These are phyloP conservation scores for Xerocomellus chrysenteron DNA, from an alignment of 768 basidiomycete species.

Conservation along the genomic window DNA sequence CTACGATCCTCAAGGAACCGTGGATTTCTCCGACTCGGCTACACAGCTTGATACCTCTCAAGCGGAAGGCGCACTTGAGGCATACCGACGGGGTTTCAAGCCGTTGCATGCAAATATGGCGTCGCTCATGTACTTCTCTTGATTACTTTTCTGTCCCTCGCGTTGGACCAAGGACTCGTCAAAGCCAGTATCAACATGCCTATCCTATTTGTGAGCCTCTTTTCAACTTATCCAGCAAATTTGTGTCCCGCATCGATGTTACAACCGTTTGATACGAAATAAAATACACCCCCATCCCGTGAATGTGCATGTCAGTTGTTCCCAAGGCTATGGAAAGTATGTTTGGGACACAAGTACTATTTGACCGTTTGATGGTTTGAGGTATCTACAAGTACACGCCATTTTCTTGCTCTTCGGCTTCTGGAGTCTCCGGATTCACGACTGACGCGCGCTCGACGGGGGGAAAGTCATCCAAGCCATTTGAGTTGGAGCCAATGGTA, in stretches of 20 bases:
- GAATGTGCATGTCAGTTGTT: neutral
- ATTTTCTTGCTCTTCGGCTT: conserved; percentile 5
- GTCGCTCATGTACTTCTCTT: conserved; percentile 60
- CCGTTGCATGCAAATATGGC: conserved; percentile 53
- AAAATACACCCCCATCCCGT: neutral
- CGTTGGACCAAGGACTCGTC: neutral
- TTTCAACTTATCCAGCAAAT: neutral
- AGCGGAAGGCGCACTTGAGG: conserved; percentile 43
- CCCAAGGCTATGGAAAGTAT: neutral
- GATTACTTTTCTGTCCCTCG: conserved; percentile 2
- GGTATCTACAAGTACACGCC: conserved; percentile 30
- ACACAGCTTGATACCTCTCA: conserved; percentile 45
- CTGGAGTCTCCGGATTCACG: neutral
- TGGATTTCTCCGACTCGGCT: conserved; percentile 62
- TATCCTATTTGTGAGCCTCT: neutral
- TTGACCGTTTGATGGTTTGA: neutral
- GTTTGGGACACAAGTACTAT: neutral
- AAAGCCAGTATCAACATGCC: neutral
- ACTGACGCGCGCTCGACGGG: neutral
- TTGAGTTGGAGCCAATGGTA: conserved; percentile 8
- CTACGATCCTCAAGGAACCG: conserved; percentile 58
- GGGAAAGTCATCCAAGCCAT: conserved; percentile 12
- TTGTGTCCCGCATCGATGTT: neutral
- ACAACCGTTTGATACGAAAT: neutral
- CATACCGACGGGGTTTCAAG: conserved; percentile 54